Percentiles rank a stretch among this genome's conserved stretches.
These are phyloP conservation scores for Puccinia polysora DNA, from an alignment of 1,284 basidiomycete species.

Conservation along the genomic window DNA sequence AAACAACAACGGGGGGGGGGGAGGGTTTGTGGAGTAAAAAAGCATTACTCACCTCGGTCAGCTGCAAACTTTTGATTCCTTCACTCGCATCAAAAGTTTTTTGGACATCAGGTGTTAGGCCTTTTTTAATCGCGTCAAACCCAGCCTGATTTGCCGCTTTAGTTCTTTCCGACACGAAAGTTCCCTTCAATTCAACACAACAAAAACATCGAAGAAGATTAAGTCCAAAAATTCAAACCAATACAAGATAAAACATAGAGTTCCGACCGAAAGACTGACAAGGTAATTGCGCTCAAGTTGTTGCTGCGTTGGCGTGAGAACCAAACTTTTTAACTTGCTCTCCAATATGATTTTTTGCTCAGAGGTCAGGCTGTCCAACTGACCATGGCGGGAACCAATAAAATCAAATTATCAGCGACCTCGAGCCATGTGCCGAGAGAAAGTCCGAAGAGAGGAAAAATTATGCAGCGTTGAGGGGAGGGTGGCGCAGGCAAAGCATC, in stretches of 20 bases:
- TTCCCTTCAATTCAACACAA: not conserved
- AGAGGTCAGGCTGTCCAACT: constrained; percentile 33
- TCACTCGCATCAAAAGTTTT: constrained; percentile 15
- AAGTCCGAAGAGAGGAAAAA: not conserved
- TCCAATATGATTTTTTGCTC: constrained; percentile 37
- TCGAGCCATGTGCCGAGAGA: not conserved
- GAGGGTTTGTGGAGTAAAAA: too few species aligned
- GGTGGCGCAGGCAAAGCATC: not conserved
- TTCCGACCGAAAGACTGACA: constrained; percentile 11
- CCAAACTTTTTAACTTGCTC: constrained; percentile 11
- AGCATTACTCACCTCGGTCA: constrained; percentile 16
- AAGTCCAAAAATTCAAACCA: too few species aligned
- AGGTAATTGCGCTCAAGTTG: constrained; percentile 19
- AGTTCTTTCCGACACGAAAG: constrained; percentile 11
- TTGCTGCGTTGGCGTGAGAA: constrained; percentile 9
- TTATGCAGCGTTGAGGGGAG: not conserved
- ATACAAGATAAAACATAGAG: not conserved
- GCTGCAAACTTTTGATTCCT: constrained; percentile 31
- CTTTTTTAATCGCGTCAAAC: constrained; percentile 29
- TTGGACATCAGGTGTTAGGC: constrained; percentile 27
- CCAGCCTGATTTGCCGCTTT: constrained; percentile 37
- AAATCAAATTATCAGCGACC: not conserved
- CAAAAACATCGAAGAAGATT: not conserved
- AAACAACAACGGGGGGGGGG: too few species aligned
- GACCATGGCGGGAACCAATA: not conserved